phyloP scores from a whole-genome alignment of 2,329 filamentous ascomycete species.

The Cadophora malorum region DNA sequence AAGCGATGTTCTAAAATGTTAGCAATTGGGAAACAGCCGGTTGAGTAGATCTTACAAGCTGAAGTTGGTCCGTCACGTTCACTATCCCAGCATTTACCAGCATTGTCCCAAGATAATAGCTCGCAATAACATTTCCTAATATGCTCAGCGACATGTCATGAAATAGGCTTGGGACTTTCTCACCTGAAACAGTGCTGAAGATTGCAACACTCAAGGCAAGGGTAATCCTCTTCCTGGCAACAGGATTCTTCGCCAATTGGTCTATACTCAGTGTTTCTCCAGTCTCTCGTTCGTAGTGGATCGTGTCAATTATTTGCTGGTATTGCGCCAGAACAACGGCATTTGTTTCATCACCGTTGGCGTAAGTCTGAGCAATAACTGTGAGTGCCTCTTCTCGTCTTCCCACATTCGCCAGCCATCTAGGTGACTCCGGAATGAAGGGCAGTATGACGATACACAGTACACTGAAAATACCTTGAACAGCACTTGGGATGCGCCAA shows the following conservation, averaged over 20 bases:
- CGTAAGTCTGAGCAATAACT: conserved; percentile 57
- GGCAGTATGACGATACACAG: conserved; percentile 35
- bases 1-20: conserved; percentile 51
- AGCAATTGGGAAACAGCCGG: conserved; percentile 26
- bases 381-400: conserved; percentile 54
- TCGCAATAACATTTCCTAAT: conserved; percentile 52
- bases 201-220: conserved; percentile 52
- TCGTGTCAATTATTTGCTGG: conserved; percentile 52
- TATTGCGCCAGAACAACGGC: conserved; percentile 53
- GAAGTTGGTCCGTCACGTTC: conserved; percentile 44
- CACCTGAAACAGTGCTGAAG: conserved; percentile 55
- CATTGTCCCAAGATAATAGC: conserved; percentile 47
- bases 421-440: conserved; percentile 56
- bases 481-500: conserved; percentile 46
- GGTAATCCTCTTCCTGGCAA: conserved; percentile 57
- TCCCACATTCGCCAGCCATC: conserved; percentile 61
- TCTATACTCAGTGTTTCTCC: conserved; percentile 47
- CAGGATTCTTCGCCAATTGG: conserved; percentile 55
- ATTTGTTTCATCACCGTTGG: conserved; percentile 56
- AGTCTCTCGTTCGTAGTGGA: conserved; percentile 52
- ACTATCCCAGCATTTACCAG: conserved; percentile 46
- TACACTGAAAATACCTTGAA: conserved; percentile 40
- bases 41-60: conserved; percentile 28
- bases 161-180: background rate
- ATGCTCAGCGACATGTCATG: background rate